phyloP scores from a whole-genome alignment of 257 asterid species.

The Plantago elongata region DNA sequence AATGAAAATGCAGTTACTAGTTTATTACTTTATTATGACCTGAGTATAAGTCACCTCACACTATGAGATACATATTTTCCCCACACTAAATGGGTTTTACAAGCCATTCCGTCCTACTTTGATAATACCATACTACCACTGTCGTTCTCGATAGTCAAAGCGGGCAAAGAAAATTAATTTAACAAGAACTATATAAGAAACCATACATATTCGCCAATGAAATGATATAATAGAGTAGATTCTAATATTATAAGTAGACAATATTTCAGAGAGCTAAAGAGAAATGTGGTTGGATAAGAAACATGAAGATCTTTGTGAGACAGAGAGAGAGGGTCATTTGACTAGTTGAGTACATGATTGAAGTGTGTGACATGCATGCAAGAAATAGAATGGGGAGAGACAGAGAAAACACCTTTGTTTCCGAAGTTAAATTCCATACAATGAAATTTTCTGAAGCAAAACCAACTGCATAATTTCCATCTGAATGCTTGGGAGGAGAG shows the following conservation, averaged over 20 bases:
- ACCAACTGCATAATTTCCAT: slow-evolving; percentile 72
- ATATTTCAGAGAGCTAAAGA: slow-evolving; percentile 4
- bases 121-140: neutral
- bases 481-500: slow-evolving; percentile 30
- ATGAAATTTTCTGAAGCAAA: slow-evolving; percentile 81
- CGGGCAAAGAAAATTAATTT: neutral
- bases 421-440: slow-evolving; percentile 71
- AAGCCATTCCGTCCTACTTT: neutral
- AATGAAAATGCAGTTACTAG: no score
- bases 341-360: no score
- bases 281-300: slow-evolving; percentile 9
- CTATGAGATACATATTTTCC: no score
- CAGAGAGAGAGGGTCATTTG: no score
- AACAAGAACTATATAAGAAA: neutral
- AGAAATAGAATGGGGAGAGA: slow-evolving; percentile 6
- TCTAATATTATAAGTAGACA: neutral
- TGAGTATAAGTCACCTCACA: no score
- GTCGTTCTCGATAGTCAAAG: neutral
- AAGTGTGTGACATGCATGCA: neutral
- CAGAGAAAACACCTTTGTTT: slow-evolving; percentile 58
- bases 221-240: no score
- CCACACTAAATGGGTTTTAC: no score
- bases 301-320: slow-evolving; percentile 3
- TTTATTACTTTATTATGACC: no score
- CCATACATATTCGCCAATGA: neutral